Evolutionary conservation across 2,329 filamentous ascomycete species (phyloP), one percentile per base, ranked within the genome.

Genomic region (Epichloe coenophiala): DNA sequence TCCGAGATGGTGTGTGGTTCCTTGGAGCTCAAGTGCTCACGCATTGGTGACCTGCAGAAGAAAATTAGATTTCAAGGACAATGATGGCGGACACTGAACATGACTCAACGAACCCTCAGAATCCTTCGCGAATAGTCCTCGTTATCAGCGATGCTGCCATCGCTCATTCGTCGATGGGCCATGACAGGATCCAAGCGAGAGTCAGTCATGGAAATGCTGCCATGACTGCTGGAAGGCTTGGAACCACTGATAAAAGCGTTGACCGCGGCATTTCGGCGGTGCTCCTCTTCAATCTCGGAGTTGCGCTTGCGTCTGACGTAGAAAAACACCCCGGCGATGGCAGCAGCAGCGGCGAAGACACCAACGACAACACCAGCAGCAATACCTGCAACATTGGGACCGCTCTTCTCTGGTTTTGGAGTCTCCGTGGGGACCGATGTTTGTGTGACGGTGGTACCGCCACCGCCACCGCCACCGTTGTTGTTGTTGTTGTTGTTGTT

Each of bases 91-190:
- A 44, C 21, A 33, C 27, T 1, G 19, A 19, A 11, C 7, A 4
- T 1, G 1, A 5, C 17, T 33, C n/a, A 51, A 71, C 79, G 58
- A 77, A 95, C 91, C 81, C 94, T 87, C 63, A 97, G 78, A 68
- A 97, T 96, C 71, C 87, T 86, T 71, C 91, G 82, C 55, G 91
- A 96, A 71, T 95, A 97, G 67, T 97, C 91, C 69, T 95, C 83
- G 69, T 96, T 94, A 67, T 97, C 91, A 48, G 90, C 91, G 67
- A 97, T 96, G 68, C 90, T 96, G 59, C 91, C 91, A 62, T 93
- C 88, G 69, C 91, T 96, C 71, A 91, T 78, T 68, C 90, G 81
- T 63, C 88, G 78, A 59, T 89, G 80, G 52, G 84, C 83, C 77
- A 94, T 83, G 56, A 89, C 83, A 7, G 89, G 88, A 57, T 97